Base-by-base conservation (phyloP, 1,284 basidiomycete genomes). In the Irpex lacteus region DNA sequence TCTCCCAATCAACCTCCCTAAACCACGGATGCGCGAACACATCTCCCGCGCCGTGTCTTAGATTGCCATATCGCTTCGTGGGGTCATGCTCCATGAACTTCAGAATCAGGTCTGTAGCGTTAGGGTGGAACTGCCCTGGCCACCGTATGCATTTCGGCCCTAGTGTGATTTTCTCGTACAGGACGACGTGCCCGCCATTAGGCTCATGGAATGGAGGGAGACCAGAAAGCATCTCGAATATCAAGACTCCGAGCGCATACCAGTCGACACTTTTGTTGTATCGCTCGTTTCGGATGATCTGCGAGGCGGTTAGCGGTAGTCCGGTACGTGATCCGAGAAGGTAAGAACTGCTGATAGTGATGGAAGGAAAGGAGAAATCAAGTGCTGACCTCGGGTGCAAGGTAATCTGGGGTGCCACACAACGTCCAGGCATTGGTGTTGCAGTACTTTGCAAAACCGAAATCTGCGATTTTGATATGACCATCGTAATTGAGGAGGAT, bases 181-280 rank as follows among this genome's bases (percentile, higher is more conserved):
- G 76, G 21, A 81, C 72, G 65, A 89, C 84, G 37, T 86, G 89
- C 67, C 88, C 88, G 59, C 81, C 81, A 66, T 89, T 87, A 21
- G 83, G 79, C 72, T 86, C 82, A 74, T 92, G 89, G 75, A 87
- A 91, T 0, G 92, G 92, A 4, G 92, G 92, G 15, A 91, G 87
- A 4, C 93, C 94, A 3, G 93, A 90, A 66, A 98, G 90, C 92
- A 98, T 99, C 76, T 99, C 97, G 76, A 95, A 99, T 60, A 98
- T 89, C 74, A 99, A 85, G 34, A 99, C 95, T 58, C 97, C 97
- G 38, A 99, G 86, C 0, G 98, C 96, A 77, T 98, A 99, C 97
- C 97, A 99, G 74, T 99, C 98, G 1, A 99, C 97, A 70, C 89
- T 92, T 78, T 98, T 98, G 82, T 98, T 98, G 80, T 99, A 98